These are phyloP conservation scores for Ganoderma leucocontextum DNA, from an alignment of 1,284 basidiomycete species.

Conservation along the genomic window DNA sequence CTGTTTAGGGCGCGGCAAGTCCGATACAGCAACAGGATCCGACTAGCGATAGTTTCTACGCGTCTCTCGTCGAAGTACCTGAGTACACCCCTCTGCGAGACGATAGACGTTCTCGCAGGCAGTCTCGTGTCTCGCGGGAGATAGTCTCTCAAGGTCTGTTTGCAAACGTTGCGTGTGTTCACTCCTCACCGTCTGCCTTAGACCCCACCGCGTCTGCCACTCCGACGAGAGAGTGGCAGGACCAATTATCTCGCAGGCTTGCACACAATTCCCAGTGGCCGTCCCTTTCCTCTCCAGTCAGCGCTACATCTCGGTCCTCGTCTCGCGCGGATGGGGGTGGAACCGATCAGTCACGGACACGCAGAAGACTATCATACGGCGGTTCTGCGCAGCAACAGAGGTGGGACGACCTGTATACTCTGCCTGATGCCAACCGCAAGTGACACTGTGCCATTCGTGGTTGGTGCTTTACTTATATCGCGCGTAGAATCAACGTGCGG, in stretches of 20 bases:
- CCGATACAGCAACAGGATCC: constrained; percentile 53
- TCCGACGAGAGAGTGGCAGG: constrained; percentile 82
- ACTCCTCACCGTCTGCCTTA: constrained; percentile 37
- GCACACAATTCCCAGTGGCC: constrained; percentile 35
- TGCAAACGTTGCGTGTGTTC: neutral
- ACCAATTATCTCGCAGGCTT: constrained; percentile 66
- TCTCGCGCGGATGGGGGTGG: constrained; percentile 21
- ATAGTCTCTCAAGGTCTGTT: constrained; percentile 74
- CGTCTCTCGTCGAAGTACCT: constrained; percentile 70
- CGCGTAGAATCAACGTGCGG: constrained; percentile 20
- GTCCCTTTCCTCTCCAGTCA: constrained; percentile 23
- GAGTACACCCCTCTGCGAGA: constrained; percentile 58
- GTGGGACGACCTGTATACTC: constrained; percentile 37
- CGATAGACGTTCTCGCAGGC: constrained; percentile 70
- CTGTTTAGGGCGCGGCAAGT: constrained; percentile 67
- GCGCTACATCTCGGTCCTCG: constrained; percentile 30
- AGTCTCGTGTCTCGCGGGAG: constrained; percentile 78
- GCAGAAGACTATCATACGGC: constrained; percentile 36
- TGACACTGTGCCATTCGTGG: neutral
- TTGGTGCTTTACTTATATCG: neutral
- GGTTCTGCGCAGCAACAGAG: constrained; percentile 21
- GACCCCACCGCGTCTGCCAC: constrained; percentile 67
- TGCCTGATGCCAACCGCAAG: constrained; percentile 28
- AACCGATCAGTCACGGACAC: constrained; percentile 27
- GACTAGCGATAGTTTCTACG: constrained; percentile 73